Base-by-base conservation (phyloP, 139 green algal genomes). In the Limnomonas spitsbergensis region DNA sequence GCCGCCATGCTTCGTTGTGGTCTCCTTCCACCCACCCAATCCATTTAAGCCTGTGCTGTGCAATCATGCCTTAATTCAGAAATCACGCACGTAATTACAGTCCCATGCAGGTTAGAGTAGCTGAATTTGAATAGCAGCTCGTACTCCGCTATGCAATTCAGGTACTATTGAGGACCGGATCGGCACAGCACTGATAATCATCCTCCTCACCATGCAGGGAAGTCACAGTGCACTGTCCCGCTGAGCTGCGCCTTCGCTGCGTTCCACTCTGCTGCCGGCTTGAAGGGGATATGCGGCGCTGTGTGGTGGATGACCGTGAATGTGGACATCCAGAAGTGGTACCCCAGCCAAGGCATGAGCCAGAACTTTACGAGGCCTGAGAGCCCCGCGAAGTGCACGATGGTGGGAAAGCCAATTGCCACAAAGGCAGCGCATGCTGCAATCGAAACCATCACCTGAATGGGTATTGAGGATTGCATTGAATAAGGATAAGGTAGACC, bases 281-380 rank as follows among this genome's bases (percentile, higher is more conserved):
- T 98, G 93, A 99, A 99, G 75, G 95, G 95, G 83, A 99, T 99
- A 87, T 99, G 95, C 2, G 93, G 95, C 27, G 95, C 94, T 2
- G 95, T 99, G 91, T 99, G 95, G 90, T 99, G 95, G 47, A 98
- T 89, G 42, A 99, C 85, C 0, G 95, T 99, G 91, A 99, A 99
- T 66, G 95, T 98, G 84, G 74, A 91, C 92, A 98, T 97, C 95
- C 95, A 99, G 92, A 99, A 99, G 90, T 99, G 95, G 89, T 97
- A 99, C 42, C 95, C 95, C 76, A 99, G 84, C 93, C 93, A 98
- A 0, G 95, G 95, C 91, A 98, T 95, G 40, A 98, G 87, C 95
- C 95, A 99, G 89, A 91, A 97, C 92, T 99, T 99, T 67, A 93
- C 82, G 34, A 96, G 80, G 36, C 90, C 94, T 35, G 40, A 78